Evolutionary conservation across 73 alveolate species (phyloP), one percentile per base, ranked within the genome.

Genomic region (Uronychia binucleata): DNA sequence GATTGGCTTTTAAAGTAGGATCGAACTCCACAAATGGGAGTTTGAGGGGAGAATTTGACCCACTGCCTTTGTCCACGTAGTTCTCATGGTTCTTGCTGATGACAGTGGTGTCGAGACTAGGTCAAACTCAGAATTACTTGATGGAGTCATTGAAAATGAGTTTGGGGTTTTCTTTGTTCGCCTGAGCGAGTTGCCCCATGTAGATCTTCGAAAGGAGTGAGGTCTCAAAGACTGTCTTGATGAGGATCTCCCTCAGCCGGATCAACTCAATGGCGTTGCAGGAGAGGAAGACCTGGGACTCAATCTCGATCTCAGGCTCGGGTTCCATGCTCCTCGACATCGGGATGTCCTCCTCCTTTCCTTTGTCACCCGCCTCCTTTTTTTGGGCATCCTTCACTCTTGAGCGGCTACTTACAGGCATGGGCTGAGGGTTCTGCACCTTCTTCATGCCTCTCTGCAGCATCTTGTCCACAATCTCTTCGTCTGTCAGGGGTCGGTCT

Each of bases 21-120:
- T 85, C 91, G 58, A 85, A 85, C 31, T 85, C 91, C 34, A 76
- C 77, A 31, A 85, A 85, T 1, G 91, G 77, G 0, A 85, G 76
- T 31, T 85, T 81, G 46, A 85, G 30, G 26, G 75, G 81, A 14
- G 46, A 1, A 29, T 77, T 85, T 26, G 32, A 77, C 14, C 91
- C 91, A 77, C 57, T 81, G 28, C 77, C 77, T 30, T 13, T 31
- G 57, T 85, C 91, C 25, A 85, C 59, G 0, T 74, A 28, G 59
- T 85, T 85, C 75, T 34, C 26, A 59, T n/a, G 29, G 46, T 77
- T 84, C 57, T 34, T 85, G 28, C 32, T 76, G 31, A 85, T 77
- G 1, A 33, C 26, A 28, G 57, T 30, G 19, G 86, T 85, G 32
- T 85, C 91, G 77, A 85, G 77, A 34, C 67, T 46, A 46, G 19